phyloP scores from a whole-genome alignment of 1,284 basidiomycete genomes.

The Boletellus deceptivus region DNA sequence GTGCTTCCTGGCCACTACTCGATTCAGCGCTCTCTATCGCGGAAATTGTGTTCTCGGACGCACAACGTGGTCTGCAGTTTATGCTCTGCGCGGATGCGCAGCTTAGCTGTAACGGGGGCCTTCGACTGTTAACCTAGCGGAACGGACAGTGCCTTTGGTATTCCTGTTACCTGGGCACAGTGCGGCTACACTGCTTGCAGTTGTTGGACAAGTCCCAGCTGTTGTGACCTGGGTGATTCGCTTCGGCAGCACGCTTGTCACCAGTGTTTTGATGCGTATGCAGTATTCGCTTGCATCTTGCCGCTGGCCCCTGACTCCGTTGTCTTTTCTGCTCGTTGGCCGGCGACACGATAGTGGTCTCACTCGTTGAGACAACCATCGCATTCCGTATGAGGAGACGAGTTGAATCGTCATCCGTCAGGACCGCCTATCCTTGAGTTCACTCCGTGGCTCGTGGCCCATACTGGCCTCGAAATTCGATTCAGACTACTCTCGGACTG shows the following conservation, averaged over 20 bases:
- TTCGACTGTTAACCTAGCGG: neutral
- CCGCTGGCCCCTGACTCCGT: conserved; percentile 1
- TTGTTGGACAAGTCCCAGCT: too few species aligned
- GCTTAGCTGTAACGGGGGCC: conserved; percentile 2
- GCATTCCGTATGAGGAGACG: conserved; percentile 24
- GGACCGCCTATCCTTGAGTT: conserved; percentile 41
- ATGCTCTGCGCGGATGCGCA: rapidly evolving
- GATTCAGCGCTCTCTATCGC: conserved; percentile 21
- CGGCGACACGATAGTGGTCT: conserved; percentile 6
- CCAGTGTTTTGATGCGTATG: too few species aligned
- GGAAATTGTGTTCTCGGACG: conserved; percentile 17
- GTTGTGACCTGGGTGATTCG: too few species aligned
- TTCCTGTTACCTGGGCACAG: too few species aligned
- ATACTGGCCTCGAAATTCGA: conserved; percentile 44
- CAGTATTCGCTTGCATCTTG: neutral
- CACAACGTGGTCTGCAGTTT: conserved; percentile 9
- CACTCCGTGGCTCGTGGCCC: conserved; percentile 48
- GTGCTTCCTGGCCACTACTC: conserved; percentile 3
- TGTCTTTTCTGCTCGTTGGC: conserved; percentile 8
- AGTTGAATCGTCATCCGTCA: neutral
- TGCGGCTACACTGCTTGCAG: too few species aligned
- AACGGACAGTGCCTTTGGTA: too few species aligned
- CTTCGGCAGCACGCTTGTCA: neutral
- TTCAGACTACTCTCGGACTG: conserved; percentile 57
- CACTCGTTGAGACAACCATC: neutral